phyloP scores from a whole-genome alignment of 1,284 basidiomycete genomes.

The Sanghuangporus sanghuang region DNA sequence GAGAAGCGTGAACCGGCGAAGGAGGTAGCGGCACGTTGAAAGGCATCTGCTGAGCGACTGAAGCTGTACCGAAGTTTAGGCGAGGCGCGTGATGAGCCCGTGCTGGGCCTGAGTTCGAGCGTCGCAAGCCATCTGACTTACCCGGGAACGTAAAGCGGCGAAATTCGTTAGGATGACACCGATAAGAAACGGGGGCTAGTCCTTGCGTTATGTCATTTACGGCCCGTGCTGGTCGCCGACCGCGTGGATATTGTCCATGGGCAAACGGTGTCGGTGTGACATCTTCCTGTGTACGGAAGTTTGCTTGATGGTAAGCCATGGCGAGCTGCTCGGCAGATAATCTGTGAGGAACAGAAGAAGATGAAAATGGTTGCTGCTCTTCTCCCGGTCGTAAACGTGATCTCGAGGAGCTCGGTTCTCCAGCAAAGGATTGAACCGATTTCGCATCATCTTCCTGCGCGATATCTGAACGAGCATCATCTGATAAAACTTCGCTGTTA shows the following conservation, averaged over 20 bases:
- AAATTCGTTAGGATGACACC: slow-evolving; percentile 9
- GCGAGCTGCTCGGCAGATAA: slow-evolving; percentile 1
- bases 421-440: slow-evolving; percentile 57
- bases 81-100: slow-evolving; percentile 9
- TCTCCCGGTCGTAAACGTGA: not conserved
- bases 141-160: slow-evolving; percentile 23
- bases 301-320: slow-evolving; percentile 12
- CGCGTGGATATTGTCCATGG: slow-evolving; percentile 4
- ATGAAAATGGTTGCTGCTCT: slow-evolving; percentile 18
- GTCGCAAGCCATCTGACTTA: slow-evolving; percentile 29
- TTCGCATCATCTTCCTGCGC: slow-evolving; percentile 61
- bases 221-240: slow-evolving; percentile 9
- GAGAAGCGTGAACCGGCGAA: slow-evolving; percentile 10
- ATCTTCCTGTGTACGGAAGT: slow-evolving; percentile 9
- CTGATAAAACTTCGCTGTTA: slow-evolving; percentile 57
- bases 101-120: slow-evolving; percentile 34
- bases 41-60: slow-evolving; percentile 21
- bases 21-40: slow-evolving; percentile 24
- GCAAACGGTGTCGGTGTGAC: slow-evolving; percentile 6
- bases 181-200: slow-evolving; percentile 6
- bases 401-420: slow-evolving; percentile 28
- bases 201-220: slow-evolving; percentile 17
- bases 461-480: slow-evolving; percentile 44
- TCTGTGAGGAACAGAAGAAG: slow-evolving; percentile 20
- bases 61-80: slow-evolving; percentile 22